phyloP scores from a whole-genome alignment of 140 eudicot species.

The Eryngium alpinum region DNA sequence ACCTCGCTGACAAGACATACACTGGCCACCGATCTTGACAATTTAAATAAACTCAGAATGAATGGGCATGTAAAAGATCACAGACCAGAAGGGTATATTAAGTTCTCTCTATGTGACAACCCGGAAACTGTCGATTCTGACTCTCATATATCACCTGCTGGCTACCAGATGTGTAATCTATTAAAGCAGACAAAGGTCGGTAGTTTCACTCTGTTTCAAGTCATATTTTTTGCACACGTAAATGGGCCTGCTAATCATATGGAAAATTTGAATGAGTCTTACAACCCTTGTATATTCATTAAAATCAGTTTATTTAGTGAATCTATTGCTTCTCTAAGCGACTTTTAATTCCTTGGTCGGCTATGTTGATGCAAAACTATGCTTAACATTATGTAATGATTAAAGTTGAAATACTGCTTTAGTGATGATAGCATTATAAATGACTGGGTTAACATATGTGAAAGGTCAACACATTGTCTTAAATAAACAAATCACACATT shows the following conservation, averaged over 20 bases:
- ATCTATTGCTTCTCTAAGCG: not conserved
- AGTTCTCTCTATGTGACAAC: slow-evolving; percentile 25
- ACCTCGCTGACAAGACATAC: slow-evolving; percentile 54
- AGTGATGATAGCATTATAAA: not conserved
- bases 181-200: slow-evolving; percentile 7
- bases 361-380: not conserved
- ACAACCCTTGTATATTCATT: not conserved
- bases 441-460: not conserved
- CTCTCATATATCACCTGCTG: slow-evolving; percentile 20
- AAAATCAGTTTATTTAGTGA: not conserved
- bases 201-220: not conserved
- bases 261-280: not conserved
- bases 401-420: not conserved
- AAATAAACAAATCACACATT: no score
- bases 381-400: not conserved
- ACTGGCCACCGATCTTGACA: slow-evolving; percentile 38
- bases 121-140: slow-evolving; percentile 27
- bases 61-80: slow-evolving; percentile 10
- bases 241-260: not conserved
- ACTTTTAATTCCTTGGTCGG: not conserved
- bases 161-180: not conserved
- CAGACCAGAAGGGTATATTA: slow-evolving; percentile 11
- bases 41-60: slow-evolving; percentile 21
- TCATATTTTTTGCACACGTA: not conserved
- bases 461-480: not conserved